phyloP scores from a whole-genome alignment of 306 rosid species.

The Vachellia collinsii region DNA sequence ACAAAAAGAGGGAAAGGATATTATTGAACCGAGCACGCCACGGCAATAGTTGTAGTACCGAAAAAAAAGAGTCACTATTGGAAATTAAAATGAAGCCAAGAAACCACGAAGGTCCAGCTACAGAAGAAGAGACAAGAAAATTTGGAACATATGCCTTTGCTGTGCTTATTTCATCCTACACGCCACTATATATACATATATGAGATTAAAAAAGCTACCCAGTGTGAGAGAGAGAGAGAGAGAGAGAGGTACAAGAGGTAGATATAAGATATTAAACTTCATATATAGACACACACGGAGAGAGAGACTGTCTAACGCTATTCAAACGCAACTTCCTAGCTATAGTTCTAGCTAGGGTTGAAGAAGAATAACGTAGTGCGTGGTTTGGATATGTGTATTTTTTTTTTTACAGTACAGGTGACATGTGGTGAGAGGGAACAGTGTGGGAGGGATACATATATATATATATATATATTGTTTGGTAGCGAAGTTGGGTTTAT shows the following conservation, averaged over 20 bases:
- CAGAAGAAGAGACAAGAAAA: constrained; percentile 10
- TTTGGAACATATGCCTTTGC: constrained; percentile 12
- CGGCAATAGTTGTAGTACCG: constrained; percentile 18
- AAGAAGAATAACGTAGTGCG: not conserved
- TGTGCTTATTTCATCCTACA: not conserved
- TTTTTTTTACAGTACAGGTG: not conserved
- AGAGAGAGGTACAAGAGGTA: not conserved
- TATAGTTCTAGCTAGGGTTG: not conserved
- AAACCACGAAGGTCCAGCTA: constrained; percentile 16
- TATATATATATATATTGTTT: constrained; percentile 44
- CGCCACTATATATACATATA: too few species aligned
- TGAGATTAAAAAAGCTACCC: not conserved
- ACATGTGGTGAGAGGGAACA: constrained; percentile 23
- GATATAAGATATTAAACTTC: not conserved
- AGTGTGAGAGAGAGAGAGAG: not conserved
- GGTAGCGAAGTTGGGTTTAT: constrained; percentile 39
- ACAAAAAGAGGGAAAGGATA: not conserved
- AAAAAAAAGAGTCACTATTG: not conserved
- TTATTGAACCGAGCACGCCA: constrained; percentile 44
- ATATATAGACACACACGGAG: not conserved
- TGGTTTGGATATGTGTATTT: not conserved
- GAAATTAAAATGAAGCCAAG: constrained; percentile 37
- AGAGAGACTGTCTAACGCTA: not conserved
- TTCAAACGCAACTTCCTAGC: constrained; percentile 34
- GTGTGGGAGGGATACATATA: not conserved